Conservation (phyloP, 2,329 filamentous ascomycete genomes). For the Sordariomycetes sp. region DNA sequence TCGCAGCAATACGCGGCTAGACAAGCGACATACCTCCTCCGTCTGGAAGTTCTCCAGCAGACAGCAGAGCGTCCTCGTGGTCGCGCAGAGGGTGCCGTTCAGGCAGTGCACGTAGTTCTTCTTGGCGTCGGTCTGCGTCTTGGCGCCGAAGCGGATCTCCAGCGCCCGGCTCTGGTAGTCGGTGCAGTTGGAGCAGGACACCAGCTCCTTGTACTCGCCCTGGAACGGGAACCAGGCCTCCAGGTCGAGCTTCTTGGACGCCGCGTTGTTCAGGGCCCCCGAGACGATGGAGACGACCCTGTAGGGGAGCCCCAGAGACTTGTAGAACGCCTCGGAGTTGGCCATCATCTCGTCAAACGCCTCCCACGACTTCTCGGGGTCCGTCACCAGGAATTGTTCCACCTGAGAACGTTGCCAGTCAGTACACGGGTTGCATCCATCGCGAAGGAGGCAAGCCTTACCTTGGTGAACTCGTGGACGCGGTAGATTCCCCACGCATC, state of each 20-base stretch:
- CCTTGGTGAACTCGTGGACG: conserved; percentile 96
- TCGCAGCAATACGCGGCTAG: not conserved
- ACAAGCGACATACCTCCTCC: conserved; percentile 50
- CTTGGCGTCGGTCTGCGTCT: conserved; percentile 65
- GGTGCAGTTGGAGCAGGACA: conserved; percentile 95
- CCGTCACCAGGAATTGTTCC: conserved; percentile 70
- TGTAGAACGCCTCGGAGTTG: conserved; percentile 89
- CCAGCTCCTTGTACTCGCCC: conserved; percentile 95
- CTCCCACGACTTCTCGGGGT: conserved; percentile 87
- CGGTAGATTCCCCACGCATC: conserved; percentile 98
- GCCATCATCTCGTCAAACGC: conserved; percentile 89
- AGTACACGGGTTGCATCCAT: not conserved
- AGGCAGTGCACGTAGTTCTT: conserved; percentile 94
- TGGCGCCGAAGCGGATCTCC: conserved; percentile 83
- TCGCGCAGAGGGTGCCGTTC: conserved; percentile 84
- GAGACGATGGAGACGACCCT: conserved; percentile 90
- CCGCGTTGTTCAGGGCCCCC: conserved; percentile 73
- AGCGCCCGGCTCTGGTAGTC: conserved; percentile 93
- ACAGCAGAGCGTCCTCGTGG: conserved; percentile 86
- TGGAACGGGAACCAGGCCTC: conserved; percentile 97
- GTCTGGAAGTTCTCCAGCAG: conserved; percentile 96
- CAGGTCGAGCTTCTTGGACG: conserved; percentile 85
- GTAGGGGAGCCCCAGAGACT: conserved; percentile 81
- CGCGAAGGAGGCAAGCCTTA: conserved; percentile 13
- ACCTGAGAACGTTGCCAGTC: conserved; percentile 23